Base-by-base conservation (phyloP, 257 asterid species). In the Galeopsis tetrahit region DNA sequence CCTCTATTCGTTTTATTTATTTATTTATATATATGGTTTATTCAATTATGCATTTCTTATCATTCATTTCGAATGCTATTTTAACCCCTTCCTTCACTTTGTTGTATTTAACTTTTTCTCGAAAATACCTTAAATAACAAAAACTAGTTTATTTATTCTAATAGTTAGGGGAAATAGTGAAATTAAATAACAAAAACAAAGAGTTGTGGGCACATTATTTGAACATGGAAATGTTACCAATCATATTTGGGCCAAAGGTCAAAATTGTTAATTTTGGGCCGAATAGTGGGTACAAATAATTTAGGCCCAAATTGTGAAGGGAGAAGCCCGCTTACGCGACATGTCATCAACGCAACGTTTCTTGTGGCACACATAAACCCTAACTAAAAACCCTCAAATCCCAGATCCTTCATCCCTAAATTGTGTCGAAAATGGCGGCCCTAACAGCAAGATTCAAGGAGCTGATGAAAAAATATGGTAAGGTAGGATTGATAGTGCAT, bases 401-500 rank as follows among this genome's bases (percentile, higher is more conserved):
- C 44, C 46, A 5, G 35, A 11, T 17, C 46, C 7, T 17, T n/a
- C 61, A 8, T 39, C 48, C 9, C 31, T 2, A 9, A 44, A 53
- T 28, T 59, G 7, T 2, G 44, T 28, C 35, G 33, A 71, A 56
- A 73, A 90, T 85, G 92, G 82, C 82, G 0, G 85, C 81, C 28
- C 28, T 21, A 21, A 21, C 28, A 21, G 87, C 83, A 9, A 82
- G 89, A 78, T 85, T 94, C 74, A 83, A 81, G 73, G 98, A 88
- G 77, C 80, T 94, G 43, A 61, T 91, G 70, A 89, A 77, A 51
- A 91, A 94, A 76, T 91, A 94, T 73, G 99, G 98, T 5, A 94
- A 91, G 78, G 95, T 94, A 1, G 99, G 89, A 60, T 40, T 91
- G 44, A 96, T 87, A n/a, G 97, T 91, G 4, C 98, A 94, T 81